Base-by-base conservation (phyloP, 139 green algal genomes). In the Chlamydomonas eustigma region DNA sequence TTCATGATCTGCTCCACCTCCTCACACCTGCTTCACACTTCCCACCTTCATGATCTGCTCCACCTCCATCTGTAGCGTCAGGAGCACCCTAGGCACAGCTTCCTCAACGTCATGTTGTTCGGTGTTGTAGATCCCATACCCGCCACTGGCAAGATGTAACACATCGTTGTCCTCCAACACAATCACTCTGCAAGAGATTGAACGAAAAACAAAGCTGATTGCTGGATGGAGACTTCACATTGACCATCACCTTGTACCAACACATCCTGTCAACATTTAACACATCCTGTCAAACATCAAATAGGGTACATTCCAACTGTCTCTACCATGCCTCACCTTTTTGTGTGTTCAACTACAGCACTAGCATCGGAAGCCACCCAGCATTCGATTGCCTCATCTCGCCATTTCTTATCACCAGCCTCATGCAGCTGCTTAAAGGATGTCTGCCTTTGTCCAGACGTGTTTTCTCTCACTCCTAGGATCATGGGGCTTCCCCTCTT, bases 301-400 rank as follows among this genome's bases (percentile, higher is more conserved):
- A n/a, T n/a, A n/a, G n/a, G n/a, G n/a, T n/a, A n/a, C n/a, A n/a
- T n/a, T n/a, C n/a, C n/a, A n/a, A n/a, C n/a, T n/a, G n/a, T n/a
- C n/a, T n/a, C n/a, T n/a, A n/a, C 33, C 30, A 39, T 28, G 66
- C 28, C 78, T 37, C 75, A 91, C 84, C 83, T 84, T 75, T 98
- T 99, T 65, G 96, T 99, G 88, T 99, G 94, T 88, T 99, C 96
- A 58, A 99, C 91, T 32, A 99, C 88, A 0, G 96, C 96, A 34
- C 73, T 90, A 32, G 95, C 93, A 75, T 99, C 96, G n/a, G 79
- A 92, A n/a, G 96, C 91, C 22, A 99, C 75, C 84, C 95, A 99
- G 65, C 88, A 93, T 89, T 99, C 94, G n/a, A 97, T 84, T 2
- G 73, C 39, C 12, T 80, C 75, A 18, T 32, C 64, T 32, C 80